Conservation (phyloP, 2,329 filamentous ascomycete species). For the Neoscytalidium dimidiatum region DNA sequence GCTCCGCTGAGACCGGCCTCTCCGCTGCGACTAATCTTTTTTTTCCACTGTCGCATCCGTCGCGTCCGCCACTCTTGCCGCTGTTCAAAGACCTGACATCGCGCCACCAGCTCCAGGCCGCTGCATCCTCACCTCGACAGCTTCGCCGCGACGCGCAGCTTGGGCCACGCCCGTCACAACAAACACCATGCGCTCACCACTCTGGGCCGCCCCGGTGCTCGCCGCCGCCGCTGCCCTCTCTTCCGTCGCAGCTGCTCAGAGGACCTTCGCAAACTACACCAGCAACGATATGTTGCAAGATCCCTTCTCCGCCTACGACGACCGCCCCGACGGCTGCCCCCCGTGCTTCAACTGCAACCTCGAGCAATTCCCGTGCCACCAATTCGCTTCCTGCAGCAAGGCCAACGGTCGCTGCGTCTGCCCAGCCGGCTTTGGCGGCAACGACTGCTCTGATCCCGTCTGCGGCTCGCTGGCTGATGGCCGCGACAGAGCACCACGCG, state of each 20-base stretch:
- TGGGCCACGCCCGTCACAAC: background rate
- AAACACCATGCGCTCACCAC: slow-evolving; percentile 34
- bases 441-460: slow-evolving; percentile 87
- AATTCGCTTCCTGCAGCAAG: slow-evolving; percentile 86
- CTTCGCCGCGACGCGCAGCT: slow-evolving; percentile 8
- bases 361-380: slow-evolving; percentile 85
- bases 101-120: slow-evolving; percentile 11
- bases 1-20: slow-evolving; percentile 18
- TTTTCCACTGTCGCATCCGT: background rate
- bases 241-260: slow-evolving; percentile 29
- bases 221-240: slow-evolving; percentile 29
- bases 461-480: slow-evolving; percentile 87
- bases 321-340: slow-evolving; percentile 75
- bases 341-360: slow-evolving; percentile 98
- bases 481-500: slow-evolving; percentile 73
- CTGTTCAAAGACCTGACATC: background rate
- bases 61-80: background rate
- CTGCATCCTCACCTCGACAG: slow-evolving; percentile 6
- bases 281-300: slow-evolving; percentile 42
- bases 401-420: slow-evolving; percentile 92
- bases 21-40: background rate
- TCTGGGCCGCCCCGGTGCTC: slow-evolving; percentile 35
- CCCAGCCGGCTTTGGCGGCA: slow-evolving; percentile 87
- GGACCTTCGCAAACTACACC: slow-evolving; percentile 48
- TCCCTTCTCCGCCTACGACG: slow-evolving; percentile 70